Evolutionary conservation across 345 rosid species (phyloP), one percentile per base, ranked within the genome.

Genomic region (Sisymbrium irio): DNA sequence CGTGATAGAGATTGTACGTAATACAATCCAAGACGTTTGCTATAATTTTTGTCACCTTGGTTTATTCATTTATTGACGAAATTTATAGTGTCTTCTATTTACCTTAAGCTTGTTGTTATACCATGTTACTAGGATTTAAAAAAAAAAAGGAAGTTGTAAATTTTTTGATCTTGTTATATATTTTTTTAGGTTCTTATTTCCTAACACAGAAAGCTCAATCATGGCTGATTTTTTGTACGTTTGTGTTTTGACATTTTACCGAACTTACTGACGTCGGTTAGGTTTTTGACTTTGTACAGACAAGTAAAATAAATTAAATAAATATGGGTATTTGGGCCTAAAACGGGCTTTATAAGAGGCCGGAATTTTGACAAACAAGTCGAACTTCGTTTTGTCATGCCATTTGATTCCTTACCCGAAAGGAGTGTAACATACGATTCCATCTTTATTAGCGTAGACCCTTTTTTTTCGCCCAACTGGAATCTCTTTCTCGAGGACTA

Each of bases 1-100:
- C 68, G 60, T 50, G 63, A 62, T 44, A 72, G 36, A 72, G 46
- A 72, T 44, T 53, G 18, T 28, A 51, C 55, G n/a, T 51, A 27
- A 28, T 12, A 62, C 62, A 40, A 62, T 72, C 54, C 69, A 62
- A 51, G 36, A 72, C 7, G 19, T 72, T 40, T 36, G 61, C 28
- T 33, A 14, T 28, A 57, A 57, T 10, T 57, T 72, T 62, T 63
- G 76, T 72, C 70, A 53, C 42, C 55, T 55, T 18, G 4, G 15
- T 71, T 28, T 61, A 25, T 60, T 22, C 40, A 27, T 35, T 42
- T 62, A 6, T 4, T 35, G 7, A 32, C 13, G 9, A 49, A 46
- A 7, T 17, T 17, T 1, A 5, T 8, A 17, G 2, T 27, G 61
- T 19, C 30, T 4, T 37, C 9, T 14, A 13, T 33, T 25, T 7